Percentiles rank a stretch among this genome's conserved stretches.
These are phyloP conservation scores for Lasiosphaeria miniovina DNA, from an alignment of 495 filamentous ascomycete genomes.

Conservation along the genomic window DNA sequence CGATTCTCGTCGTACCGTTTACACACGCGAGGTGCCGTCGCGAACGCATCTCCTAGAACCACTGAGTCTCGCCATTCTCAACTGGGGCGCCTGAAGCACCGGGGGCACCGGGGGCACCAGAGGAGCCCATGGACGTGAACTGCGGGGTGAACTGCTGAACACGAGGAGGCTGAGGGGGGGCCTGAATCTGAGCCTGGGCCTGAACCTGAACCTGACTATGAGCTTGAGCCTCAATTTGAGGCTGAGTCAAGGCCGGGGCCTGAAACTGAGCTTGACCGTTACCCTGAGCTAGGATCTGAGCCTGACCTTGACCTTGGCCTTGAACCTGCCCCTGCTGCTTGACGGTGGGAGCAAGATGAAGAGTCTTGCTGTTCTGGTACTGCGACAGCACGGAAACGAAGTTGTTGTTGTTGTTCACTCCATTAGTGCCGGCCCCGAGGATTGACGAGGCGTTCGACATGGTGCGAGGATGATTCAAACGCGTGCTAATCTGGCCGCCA, in stretches of 20 bases:
- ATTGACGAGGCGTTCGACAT: slow-evolving; percentile 32
- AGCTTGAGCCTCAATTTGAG: too few species aligned
- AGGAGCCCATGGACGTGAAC: slow-evolving; percentile 10
- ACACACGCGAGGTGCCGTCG: not conserved
- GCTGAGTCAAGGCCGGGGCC: too few species aligned
- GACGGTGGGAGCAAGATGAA: slow-evolving; percentile 23
- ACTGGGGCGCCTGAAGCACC: not conserved
- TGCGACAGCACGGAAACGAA: slow-evolving; percentile 15
- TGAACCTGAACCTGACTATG: too few species aligned
- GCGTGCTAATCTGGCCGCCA: slow-evolving; percentile 40
- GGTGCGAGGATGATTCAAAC: slow-evolving; percentile 30
- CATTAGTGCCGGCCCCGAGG: slow-evolving; percentile 21
- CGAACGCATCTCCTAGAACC: slow-evolving; percentile 24
- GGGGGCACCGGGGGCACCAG: too few species aligned
- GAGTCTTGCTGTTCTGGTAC: slow-evolving; percentile 27
- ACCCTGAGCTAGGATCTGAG: too few species aligned
- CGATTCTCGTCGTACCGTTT: slow-evolving; percentile 13
- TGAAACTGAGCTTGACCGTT: too few species aligned
- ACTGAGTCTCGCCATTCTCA: slow-evolving; percentile 27
- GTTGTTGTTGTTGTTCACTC: not conserved
- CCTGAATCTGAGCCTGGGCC: slow-evolving; percentile 14
- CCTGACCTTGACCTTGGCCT: too few species aligned
- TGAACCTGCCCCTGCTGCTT: too few species aligned
- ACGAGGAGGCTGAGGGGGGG: slow-evolving; percentile 23
- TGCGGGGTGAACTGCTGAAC: slow-evolving; percentile 25